phyloP scores from a whole-genome alignment of 192 early-diverging fungal genomes.

The Dissophora globulifera region DNA sequence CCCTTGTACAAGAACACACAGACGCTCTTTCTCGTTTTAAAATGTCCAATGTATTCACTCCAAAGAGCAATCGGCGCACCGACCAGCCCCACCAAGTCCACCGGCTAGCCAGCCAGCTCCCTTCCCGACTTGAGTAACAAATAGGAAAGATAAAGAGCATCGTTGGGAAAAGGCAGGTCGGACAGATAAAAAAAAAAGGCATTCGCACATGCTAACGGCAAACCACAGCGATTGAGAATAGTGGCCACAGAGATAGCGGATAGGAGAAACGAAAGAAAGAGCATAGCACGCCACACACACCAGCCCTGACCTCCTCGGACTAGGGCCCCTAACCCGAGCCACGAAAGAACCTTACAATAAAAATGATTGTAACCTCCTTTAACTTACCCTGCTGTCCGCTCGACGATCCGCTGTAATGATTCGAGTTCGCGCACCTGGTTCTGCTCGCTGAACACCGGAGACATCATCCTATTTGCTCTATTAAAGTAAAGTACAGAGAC shows the following conservation, averaged over 20 bases:
- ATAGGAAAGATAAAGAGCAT: background rate
- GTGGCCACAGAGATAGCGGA: background rate
- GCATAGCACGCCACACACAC: background rate
- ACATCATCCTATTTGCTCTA: conserved; percentile 34
- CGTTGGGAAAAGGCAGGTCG: background rate
- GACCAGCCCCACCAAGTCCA: too few relatives aligned
- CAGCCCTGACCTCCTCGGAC: background rate
- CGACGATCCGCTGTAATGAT: conserved; percentile 50
- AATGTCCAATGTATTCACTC: too few relatives aligned
- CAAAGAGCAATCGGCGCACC: too few relatives aligned
- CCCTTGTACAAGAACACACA: too few relatives aligned
- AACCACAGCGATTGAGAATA: too few relatives aligned
- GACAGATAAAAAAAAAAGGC: background rate
- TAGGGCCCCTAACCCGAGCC: background rate
- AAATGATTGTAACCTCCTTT: background rate
- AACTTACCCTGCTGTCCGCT: conserved; percentile 50
- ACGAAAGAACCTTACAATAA: background rate
- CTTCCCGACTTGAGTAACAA: conserved; percentile 1
- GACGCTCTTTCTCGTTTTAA: too few relatives aligned
- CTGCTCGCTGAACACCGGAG: conserved; percentile 25
- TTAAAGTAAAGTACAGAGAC: too few relatives aligned
- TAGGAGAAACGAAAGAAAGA: background rate
- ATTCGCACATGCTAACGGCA: background rate
- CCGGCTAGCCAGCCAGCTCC: conserved; percentile 4
- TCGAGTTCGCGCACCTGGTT: conserved; percentile 51